These are phyloP conservation scores for Dendrobium chrysotoxum DNA, from an alignment of 106 monocot species.

Conservation along the genomic window DNA sequence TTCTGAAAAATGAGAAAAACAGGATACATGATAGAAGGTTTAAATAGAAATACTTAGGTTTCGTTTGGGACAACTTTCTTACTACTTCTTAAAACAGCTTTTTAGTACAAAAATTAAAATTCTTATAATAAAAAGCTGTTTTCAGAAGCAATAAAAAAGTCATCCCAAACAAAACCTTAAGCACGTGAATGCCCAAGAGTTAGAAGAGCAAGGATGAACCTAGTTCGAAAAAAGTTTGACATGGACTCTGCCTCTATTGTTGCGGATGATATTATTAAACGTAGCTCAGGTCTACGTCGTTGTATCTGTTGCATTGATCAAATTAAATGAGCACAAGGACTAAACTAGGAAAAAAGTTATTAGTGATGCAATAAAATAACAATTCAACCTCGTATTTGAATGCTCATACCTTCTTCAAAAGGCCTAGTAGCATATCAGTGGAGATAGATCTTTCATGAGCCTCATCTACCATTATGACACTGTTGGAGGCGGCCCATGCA, in stretches of 20 bases:
- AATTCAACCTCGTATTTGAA: background rate
- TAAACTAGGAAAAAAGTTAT: background rate
- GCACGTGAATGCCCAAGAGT: background rate
- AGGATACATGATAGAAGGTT: background rate
- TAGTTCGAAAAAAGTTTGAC: constrained; percentile 70
- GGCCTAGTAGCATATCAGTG: constrained; percentile 87
- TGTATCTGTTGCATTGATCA: constrained; percentile 54
- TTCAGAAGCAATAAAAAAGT: too few relatives aligned
- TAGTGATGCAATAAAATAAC: background rate
- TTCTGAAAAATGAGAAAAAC: background rate
- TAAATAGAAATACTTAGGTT: background rate
- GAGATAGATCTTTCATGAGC: constrained; percentile 97
- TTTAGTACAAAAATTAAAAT: too few relatives aligned
- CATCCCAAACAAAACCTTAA: background rate
- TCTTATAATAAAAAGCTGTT: too few relatives aligned
- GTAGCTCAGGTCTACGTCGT: constrained; percentile 83
- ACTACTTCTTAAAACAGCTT: too few relatives aligned
- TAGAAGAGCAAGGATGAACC: constrained; percentile 22
- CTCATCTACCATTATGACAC: constrained; percentile 98
- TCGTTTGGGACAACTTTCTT: too few relatives aligned
- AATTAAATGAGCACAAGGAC: background rate
- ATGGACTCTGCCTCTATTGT: constrained; percentile 97
- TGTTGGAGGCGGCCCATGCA: constrained; percentile 18
- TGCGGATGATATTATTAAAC: constrained; percentile 93
- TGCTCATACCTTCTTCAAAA: constrained; percentile 71